Evolutionary conservation across 2,329 filamentous ascomycete species (phyloP).

Genomic region (Nigrospora oryzae): DNA sequence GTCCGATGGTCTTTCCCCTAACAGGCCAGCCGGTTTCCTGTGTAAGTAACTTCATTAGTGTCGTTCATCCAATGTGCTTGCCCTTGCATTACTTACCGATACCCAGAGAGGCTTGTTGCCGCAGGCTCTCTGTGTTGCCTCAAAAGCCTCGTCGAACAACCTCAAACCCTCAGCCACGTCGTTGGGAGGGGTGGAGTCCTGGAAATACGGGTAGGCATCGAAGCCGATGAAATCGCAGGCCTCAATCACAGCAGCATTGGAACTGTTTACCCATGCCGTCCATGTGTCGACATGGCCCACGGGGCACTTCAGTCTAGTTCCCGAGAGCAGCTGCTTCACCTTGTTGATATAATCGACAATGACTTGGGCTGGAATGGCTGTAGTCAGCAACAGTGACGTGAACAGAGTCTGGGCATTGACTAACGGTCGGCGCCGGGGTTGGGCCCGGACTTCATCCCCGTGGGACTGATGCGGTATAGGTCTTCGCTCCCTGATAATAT

Average conservation of each 20-base stretch:
- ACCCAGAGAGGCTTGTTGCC: slow-evolving; percentile 71
- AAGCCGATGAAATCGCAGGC: slow-evolving; percentile 73
- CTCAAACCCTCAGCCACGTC: slow-evolving; percentile 52
- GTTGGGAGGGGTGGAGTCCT: slow-evolving; percentile 56
- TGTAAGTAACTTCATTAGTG: background rate
- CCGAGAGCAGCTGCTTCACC: slow-evolving; percentile 54
- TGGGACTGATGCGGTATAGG: slow-evolving; percentile 69
- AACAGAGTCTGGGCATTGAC: slow-evolving; percentile 15
- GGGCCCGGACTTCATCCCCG: slow-evolving; percentile 53
- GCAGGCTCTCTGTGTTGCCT: slow-evolving; percentile 47
- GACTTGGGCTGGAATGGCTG: slow-evolving; percentile 28
- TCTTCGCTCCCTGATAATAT: slow-evolving; percentile 49
- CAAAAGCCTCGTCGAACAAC: slow-evolving; percentile 62
- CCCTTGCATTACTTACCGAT: slow-evolving; percentile 64
- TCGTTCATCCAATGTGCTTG: background rate
- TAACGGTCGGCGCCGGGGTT: slow-evolving; percentile 49
- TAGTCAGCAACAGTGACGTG: slow-evolving; percentile 4
- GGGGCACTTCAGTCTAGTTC: slow-evolving; percentile 48
- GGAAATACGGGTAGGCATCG: slow-evolving; percentile 81
- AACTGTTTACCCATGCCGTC: slow-evolving; percentile 67
- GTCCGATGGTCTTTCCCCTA: slow-evolving; percentile 52
- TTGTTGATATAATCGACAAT: slow-evolving; percentile 64
- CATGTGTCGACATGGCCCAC: slow-evolving; percentile 88
- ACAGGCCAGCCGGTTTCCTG: slow-evolving; percentile 60
- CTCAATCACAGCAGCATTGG: slow-evolving; percentile 63